Conservation (phyloP, 2,329 filamentous ascomycete species). For the Myriosclerotinia scirpicola region DNA sequence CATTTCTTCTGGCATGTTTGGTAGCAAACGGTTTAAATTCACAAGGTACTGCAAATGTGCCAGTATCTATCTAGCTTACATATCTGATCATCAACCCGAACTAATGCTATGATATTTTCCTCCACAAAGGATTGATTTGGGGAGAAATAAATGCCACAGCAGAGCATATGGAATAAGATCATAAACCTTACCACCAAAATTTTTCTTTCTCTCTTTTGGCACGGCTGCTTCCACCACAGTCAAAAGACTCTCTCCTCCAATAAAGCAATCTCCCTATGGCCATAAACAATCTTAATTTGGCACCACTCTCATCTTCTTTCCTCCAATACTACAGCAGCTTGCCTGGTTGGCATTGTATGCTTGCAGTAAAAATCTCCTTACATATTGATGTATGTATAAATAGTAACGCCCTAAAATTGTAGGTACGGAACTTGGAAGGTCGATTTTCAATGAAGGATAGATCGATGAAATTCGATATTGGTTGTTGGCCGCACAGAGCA, state of each 20-base stretch:
- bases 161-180: conserved; percentile 4
- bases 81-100: background rate
- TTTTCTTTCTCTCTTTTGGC: conserved; percentile 2
- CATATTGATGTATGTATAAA: conserved; percentile 18
- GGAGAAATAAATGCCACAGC: conserved; percentile 4
- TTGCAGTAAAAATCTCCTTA: conserved; percentile 15
- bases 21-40: conserved; percentile 14
- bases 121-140: background rate
- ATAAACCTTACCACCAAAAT: conserved; percentile 14
- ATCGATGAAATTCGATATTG: conserved; percentile 26
- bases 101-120: background rate
- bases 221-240: background rate
- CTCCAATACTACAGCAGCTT: conserved; percentile 9
- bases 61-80: conserved; percentile 12
- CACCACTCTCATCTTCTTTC: conserved; percentile 20
- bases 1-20: background rate
- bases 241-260: conserved; percentile 12
- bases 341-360: conserved; percentile 14
- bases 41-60: conserved; percentile 15
- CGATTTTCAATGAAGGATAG: conserved; percentile 19
- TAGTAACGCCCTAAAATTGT: conserved; percentile 2
- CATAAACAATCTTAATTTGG: conserved; percentile 21
- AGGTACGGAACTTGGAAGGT: conserved; percentile 14
- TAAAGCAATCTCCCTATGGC: conserved; percentile 17
- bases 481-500: conserved; percentile 21